Evolutionary conservation across 768 basidiomycete genomes (phyloP).

Genomic region (Xerocomellus amylosporus): DNA sequence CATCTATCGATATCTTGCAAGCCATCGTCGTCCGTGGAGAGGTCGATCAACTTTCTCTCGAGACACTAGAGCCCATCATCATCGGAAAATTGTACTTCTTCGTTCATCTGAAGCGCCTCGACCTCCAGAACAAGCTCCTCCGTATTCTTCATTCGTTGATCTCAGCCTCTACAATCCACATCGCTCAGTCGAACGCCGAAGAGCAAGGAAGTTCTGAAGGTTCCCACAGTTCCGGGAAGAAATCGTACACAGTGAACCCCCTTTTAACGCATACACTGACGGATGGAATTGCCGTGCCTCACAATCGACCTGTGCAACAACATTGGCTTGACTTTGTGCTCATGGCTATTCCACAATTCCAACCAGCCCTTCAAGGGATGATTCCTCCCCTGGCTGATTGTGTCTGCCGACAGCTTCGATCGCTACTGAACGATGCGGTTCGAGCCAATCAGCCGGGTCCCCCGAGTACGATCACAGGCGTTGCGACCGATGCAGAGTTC

Average conservation of each 20-base stretch:
- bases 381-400: conserved; percentile 78
- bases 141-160: conserved; percentile 87
- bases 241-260: conserved; percentile 57
- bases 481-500: conserved; percentile 75
- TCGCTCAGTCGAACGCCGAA: conserved; percentile 27
- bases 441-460: conserved; percentile 40
- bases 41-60: conserved; percentile 54
- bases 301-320: conserved; percentile 80
- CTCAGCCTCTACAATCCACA: conserved; percentile 51
- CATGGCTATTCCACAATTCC: conserved; percentile 86
- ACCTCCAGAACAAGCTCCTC: conserved; percentile 90
- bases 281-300: conserved; percentile 68
- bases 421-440: conserved; percentile 53
- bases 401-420: conserved; percentile 66
- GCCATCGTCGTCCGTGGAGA: conserved; percentile 81
- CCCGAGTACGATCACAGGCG: conserved; percentile 43
- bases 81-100: conserved; percentile 73
- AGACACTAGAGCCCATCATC: conserved; percentile 66
- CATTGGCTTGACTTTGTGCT: conserved; percentile 97
- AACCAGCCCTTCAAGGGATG: conserved; percentile 61
- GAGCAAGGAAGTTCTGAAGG: conserved; percentile 37
- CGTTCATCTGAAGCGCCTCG: conserved; percentile 66
- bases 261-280: conserved; percentile 74
- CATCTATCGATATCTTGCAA: conserved; percentile 79
- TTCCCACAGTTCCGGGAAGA: conserved; percentile 28